Conservation (phyloP, 106 monocot genomes). For the Dioscorea alata region DNA sequence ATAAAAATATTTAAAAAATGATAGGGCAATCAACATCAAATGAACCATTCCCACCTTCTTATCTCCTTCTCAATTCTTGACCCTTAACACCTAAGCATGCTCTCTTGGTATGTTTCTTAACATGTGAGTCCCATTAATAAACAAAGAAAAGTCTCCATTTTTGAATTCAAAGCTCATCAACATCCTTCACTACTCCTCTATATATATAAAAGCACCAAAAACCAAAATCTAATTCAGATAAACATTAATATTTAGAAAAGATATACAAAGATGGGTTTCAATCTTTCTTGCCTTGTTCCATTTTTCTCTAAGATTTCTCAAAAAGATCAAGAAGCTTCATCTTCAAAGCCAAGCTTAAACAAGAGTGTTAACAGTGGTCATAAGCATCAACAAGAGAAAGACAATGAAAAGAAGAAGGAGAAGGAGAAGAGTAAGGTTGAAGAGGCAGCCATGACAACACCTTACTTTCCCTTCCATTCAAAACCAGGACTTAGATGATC, state of each 20-base stretch:
- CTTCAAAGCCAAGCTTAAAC: neutral
- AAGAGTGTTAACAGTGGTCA: slow-evolving; percentile 1
- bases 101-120: too few species aligned
- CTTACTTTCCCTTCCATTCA: slow-evolving; percentile 6
- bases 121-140: too few species aligned
- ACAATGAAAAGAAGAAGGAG: neutral
- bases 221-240: too few species aligned
- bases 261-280: neutral
- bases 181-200: too few species aligned
- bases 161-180: too few species aligned
- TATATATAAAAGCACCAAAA: too few species aligned
- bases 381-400: neutral
- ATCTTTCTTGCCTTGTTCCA: neutral
- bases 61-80: too few species aligned
- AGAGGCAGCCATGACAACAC: neutral
- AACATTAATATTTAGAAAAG: neutral
- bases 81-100: too few species aligned
- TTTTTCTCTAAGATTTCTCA: neutral
- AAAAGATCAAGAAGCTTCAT: neutral
- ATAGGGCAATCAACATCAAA: too few species aligned
- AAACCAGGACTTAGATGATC: neutral
- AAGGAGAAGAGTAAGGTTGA: neutral
- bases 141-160: too few species aligned
- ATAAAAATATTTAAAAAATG: too few species aligned
- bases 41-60: too few species aligned